These are phyloP conservation scores for Eucalyptus fibrosa DNA, from an alignment of 345 rosid species.

Conservation along the genomic window DNA sequence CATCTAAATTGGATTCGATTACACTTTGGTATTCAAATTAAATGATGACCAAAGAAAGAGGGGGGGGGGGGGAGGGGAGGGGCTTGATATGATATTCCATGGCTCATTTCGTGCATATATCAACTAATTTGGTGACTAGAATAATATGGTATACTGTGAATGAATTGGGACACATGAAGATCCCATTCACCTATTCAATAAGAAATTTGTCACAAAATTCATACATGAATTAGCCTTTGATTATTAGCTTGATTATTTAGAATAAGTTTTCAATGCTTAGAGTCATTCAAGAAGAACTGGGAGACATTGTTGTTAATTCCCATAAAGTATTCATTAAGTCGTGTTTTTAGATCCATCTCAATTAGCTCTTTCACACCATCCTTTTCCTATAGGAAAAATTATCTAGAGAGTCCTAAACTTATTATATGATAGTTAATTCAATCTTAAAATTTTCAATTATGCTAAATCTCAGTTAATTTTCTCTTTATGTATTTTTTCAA, in stretches of 20 bases:
- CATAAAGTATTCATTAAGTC: neutral
- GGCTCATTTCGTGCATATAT: neutral
- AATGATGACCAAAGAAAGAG: neutral
- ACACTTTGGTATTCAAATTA: neutral
- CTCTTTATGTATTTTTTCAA: neutral
- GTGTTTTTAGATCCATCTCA: neutral
- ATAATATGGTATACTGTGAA: neutral
- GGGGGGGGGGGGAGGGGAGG: too few species aligned
- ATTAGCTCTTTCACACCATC: neutral
- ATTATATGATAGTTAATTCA: neutral
- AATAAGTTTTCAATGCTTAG: neutral
- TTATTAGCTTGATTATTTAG: neutral
- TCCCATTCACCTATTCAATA: neutral
- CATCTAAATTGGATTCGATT: neutral
- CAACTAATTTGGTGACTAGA: neutral
- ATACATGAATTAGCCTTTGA: neutral
- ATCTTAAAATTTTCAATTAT: too few species aligned
- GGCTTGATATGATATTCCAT: neutral
- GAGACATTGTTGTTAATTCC: neutral
- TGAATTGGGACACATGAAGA: neutral
- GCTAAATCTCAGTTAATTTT: too few species aligned
- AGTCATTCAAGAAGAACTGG: neutral
- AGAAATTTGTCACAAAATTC: neutral
- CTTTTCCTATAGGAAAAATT: neutral
- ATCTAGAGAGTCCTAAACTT: neutral